phyloP scores from a whole-genome alignment of 169 alveolate species.

The Plasmodium gallinaceum region DNA sequence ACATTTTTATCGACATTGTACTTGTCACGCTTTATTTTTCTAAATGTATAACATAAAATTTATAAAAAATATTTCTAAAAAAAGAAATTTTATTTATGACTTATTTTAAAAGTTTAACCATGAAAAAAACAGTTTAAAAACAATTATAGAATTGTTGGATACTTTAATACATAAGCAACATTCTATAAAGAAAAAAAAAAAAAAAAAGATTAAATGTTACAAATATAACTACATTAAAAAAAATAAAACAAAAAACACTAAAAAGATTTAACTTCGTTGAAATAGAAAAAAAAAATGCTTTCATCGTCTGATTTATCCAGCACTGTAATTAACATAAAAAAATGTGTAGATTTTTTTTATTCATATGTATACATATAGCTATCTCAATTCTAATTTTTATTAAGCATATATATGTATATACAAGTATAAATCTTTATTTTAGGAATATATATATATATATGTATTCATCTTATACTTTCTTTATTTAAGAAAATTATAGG shows the following conservation, averaged over 20 bases:
- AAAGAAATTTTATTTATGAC: constrained; percentile 6
- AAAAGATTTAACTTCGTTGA: neutral
- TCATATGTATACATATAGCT: no score
- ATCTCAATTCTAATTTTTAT: no score
- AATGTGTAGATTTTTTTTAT: neutral
- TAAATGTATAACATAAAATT: no score
- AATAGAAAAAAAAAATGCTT: neutral
- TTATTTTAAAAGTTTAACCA: constrained; percentile 29
- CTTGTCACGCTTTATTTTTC: neutral
- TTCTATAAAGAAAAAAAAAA: constrained; percentile 20
- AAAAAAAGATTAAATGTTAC: neutral
- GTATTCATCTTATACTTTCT: no score
- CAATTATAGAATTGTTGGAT: constrained; percentile 6
- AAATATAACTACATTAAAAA: neutral
- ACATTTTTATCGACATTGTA: neutral
- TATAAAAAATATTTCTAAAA: neutral
- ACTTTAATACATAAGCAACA: constrained; percentile 27
- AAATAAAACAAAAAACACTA: constrained; percentile 13
- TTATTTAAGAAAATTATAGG: no score
- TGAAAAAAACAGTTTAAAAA: constrained; percentile 22
- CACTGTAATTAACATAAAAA: constrained; percentile 6
- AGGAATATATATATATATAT: neutral
- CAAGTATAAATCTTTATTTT: no score
- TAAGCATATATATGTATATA: neutral
- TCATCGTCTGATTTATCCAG: neutral